Evolutionary conservation across 2,329 filamentous ascomycete genomes (phyloP), one percentile per base, ranked within the genome.

Genomic region (Talaromyces sp.): DNA sequence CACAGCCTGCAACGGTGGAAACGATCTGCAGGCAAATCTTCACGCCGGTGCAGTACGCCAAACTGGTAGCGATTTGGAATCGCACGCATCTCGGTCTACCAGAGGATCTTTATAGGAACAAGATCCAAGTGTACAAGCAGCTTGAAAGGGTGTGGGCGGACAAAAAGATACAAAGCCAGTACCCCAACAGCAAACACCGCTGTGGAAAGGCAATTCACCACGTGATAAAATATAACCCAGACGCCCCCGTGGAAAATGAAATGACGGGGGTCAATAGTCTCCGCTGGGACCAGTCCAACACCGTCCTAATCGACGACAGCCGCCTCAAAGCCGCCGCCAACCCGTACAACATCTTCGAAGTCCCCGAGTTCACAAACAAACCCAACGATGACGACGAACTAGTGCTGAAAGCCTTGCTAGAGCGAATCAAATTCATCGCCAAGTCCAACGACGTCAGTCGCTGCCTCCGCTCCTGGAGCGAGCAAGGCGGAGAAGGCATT

Each of bases 81-180:
- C 87, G 95, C 33, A 89, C 96, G 69, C 85, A 83, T 30, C 88
- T 98, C 62, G 85, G 85, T 23, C 83, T 99, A 4, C 82, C 83
- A 0, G 47, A 67, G 0, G 64, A 73, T 3, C 88, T 96, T 72
- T 96, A 90, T 78, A 78, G 82, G 61, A 67, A 75, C 56, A 89
- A 90, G 62, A 87, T 94, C 0, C 91, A 96, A 73, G 92, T 93
- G 62, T 98, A 97, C 82, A 99, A 99, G 79, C 85, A 90, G 42
- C 82, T 99, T 3, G 81, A 85, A 0, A 80, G 77, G 56, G 76
- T 97, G 0, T 99, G 95, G 95, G 69, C 68, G 2, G 75, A 79
- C 7, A 67, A 78, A 4, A 60, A 65, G 0, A 76, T 82, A 14
- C 79, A 82, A 65, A 67, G 68, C 4, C 72, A 72, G n/a, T 78